Evolutionary conservation across 2,329 filamentous ascomycete genomes (phyloP), one percentile per base, ranked within the genome.

Genomic region (Cryphonectria nitschkei): DNA sequence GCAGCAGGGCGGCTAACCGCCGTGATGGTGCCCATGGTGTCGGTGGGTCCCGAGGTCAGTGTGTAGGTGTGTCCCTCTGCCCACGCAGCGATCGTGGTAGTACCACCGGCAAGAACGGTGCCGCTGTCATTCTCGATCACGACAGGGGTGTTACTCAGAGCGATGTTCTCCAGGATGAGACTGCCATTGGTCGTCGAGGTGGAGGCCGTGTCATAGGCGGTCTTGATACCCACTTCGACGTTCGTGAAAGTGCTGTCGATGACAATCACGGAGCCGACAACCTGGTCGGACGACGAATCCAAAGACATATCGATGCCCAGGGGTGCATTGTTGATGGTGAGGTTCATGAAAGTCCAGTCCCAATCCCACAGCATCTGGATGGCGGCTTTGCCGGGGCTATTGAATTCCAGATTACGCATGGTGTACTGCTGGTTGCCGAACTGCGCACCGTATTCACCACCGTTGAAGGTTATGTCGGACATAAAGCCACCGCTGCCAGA

Each of bases 391-490:
- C 9, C 63, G 79, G 88, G 89, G 77, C 85, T 83, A 74, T 89
- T 88, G 81, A 93, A 93, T 22, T 84, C 86, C 66, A 93, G 74
- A 78, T 92, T 91, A 60, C 89, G 85, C 73, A 89, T 89, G 2
- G 90, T 92, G 77, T 92, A 93, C 77, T 93, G 91, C 70, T 92
- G 84, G 77, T 92, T 91, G 26, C 88, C 87, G 81, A 92, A 85
- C 73, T 88, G 89, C 63, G 89, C 88, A 74, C 90, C 90, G 22
- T 82, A 82, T 3, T 84, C 84, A 72, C 88, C 88, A 68, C 88
- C 87, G 72, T 85, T 84, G 78, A 89, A 89, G 5, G 86, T 88
- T 78, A 93, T 85, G 76, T 93, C 90, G 0, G 76, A 72, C 66
- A 80, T 71, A 72, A 80, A 78, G 6, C 79, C 79, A 32, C 77